Percentiles rank a stretch among this genome's conserved stretches.
These are phyloP conservation scores for Amanita pallidorosea DNA, from an alignment of 768 basidiomycete genomes.

Conservation along the genomic window DNA sequence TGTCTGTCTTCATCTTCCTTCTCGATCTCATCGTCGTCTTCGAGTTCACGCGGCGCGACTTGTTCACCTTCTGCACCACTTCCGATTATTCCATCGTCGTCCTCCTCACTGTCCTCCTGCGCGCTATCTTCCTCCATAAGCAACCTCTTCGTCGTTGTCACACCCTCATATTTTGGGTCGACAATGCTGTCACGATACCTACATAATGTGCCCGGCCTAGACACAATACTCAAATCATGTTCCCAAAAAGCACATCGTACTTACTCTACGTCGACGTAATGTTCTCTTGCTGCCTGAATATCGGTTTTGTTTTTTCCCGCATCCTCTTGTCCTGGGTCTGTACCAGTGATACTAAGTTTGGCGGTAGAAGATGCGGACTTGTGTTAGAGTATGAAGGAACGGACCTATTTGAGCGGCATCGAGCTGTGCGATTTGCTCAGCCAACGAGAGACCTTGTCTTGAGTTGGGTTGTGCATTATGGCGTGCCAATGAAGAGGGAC, in stretches of 20 bases:
- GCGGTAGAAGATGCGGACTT: conserved; percentile 4
- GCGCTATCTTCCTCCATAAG: conserved; percentile 35
- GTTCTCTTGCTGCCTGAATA: conserved; percentile 40
- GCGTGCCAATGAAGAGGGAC: too few species aligned
- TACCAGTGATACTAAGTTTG: conserved; percentile 35
- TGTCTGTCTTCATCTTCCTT: conserved; percentile 6
- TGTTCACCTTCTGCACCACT: conserved; percentile 9
- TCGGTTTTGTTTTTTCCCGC: conserved; percentile 18
- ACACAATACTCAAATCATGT: neutral
- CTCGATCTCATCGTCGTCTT: conserved; percentile 9
- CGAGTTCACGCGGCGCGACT: conserved; percentile 6
- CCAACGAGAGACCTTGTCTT: conserved; percentile 41
- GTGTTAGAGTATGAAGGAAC: conserved; percentile 11
- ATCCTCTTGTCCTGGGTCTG: conserved; percentile 27
- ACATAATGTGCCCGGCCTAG: conserved; percentile 60
- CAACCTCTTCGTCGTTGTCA: conserved; percentile 49
- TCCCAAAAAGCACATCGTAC: conserved; percentile 11
- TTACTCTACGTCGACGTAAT: conserved; percentile 83
- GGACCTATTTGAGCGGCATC: conserved; percentile 61
- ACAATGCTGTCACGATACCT: conserved; percentile 49
- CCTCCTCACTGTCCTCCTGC: conserved; percentile 12
- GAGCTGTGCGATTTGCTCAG: conserved; percentile 76
- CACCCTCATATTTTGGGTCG: conserved; percentile 74
- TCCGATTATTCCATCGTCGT: conserved; percentile 13
- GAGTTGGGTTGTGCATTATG: too few species aligned